Percentiles rank a stretch among this genome's conserved stretches.
Evolutionary conservation across 2,329 filamentous ascomycete genomes (phyloP).

Genomic region (Phialophora tarda): DNA sequence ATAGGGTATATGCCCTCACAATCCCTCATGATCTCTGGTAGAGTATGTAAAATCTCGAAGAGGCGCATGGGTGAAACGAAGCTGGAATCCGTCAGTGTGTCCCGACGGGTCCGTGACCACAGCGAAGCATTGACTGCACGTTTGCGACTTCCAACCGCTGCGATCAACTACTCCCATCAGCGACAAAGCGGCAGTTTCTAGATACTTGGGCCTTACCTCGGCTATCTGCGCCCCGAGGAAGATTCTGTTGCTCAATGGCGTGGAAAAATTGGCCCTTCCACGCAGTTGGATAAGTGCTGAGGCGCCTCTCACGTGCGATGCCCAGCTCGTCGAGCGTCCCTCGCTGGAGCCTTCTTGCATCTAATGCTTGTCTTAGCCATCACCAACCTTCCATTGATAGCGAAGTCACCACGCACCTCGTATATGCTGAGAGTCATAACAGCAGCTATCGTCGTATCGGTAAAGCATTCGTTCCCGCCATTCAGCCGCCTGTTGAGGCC

Average conservation of each 20-base stretch:
- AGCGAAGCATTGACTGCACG: neutral
- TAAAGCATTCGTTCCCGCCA: neutral
- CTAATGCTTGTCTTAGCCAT: neutral
- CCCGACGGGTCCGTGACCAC: slow-evolving; percentile 3
- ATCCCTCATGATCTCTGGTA: slow-evolving; percentile 26
- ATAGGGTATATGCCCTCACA: slow-evolving; percentile 15
- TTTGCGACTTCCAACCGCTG: slow-evolving; percentile 19
- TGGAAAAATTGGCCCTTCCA: slow-evolving; percentile 24
- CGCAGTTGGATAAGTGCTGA: slow-evolving; percentile 22
- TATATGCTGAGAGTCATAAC: slow-evolving; percentile 21
- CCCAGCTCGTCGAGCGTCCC: slow-evolving; percentile 16
- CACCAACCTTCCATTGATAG: neutral
- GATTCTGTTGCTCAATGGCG: slow-evolving; percentile 13
- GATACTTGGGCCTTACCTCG: slow-evolving; percentile 12
- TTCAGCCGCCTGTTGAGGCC: slow-evolving; percentile 15
- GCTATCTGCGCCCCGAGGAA: slow-evolving; percentile 22
- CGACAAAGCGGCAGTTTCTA: neutral
- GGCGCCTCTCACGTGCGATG: slow-evolving; percentile 25
- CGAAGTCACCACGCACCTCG: slow-evolving; percentile 18
- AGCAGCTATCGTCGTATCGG: slow-evolving; percentile 25
- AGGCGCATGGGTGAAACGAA: slow-evolving; percentile 18
- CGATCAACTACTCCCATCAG: slow-evolving; percentile 20
- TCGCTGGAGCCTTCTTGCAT: slow-evolving; percentile 14
- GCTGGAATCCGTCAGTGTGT: neutral
- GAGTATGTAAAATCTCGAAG: slow-evolving; percentile 21